Percentiles rank a stretch among this genome's conserved stretches.
Evolutionary conservation across 768 basidiomycete genomes (phyloP).

Genomic region (Gloeopeniophorella convolvens): DNA sequence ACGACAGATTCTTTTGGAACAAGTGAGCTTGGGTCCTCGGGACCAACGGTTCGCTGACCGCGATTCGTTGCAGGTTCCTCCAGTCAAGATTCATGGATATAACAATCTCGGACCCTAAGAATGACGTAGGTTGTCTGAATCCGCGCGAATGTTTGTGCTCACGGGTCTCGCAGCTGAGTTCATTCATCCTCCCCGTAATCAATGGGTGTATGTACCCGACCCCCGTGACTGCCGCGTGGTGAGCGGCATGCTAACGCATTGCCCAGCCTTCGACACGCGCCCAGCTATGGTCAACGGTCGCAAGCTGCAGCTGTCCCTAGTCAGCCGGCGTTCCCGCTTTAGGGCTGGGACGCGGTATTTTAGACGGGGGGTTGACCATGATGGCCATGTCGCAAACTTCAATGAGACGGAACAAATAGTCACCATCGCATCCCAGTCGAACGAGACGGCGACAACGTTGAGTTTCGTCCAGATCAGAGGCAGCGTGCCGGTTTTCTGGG

Average conservation of each 20-base stretch:
- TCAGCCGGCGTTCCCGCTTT: constrained; percentile 90
- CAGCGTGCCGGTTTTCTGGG: constrained; percentile 93
- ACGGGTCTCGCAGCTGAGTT: constrained; percentile 52
- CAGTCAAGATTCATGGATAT: constrained; percentile 57
- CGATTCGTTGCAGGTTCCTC: constrained; percentile 35
- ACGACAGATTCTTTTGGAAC: constrained; percentile 99
- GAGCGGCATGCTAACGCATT: background rate
- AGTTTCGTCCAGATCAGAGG: constrained; percentile 94
- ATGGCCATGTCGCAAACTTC: constrained; percentile 93
- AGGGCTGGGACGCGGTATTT: constrained; percentile 97
- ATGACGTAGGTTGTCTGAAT: constrained; percentile 50
- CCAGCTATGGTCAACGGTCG: constrained; percentile 68
- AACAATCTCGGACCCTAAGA: constrained; percentile 41
- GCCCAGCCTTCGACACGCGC: constrained; percentile 79
- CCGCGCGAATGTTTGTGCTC: constrained; percentile 10
- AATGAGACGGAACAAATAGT: constrained; percentile 97
- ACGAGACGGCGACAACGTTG: constrained; percentile 52
- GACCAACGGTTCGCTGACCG: constrained; percentile 9
- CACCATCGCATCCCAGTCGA: constrained; percentile 58
- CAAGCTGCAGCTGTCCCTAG: constrained; percentile 76
- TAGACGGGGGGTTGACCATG: constrained; percentile 82
- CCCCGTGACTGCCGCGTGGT: constrained; percentile 1
- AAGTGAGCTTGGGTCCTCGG: constrained; percentile 37
- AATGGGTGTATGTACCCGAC: constrained; percentile 75
- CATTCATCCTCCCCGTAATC: constrained; percentile 87